Evolutionary conservation across 805 yeast species (phyloP).

Genomic region (Saccharomycopsis sp.): DNA sequence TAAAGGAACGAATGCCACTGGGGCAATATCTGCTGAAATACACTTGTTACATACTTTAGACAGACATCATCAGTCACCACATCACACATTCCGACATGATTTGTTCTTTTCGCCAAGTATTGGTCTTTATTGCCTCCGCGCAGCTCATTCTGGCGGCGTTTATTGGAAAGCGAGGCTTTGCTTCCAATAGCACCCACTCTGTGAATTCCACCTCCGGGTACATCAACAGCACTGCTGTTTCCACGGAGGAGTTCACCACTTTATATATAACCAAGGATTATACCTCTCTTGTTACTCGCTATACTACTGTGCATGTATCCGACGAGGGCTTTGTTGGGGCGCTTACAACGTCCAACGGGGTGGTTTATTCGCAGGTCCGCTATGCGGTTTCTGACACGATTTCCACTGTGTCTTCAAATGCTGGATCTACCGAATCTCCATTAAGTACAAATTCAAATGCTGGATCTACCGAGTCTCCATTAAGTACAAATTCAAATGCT

Average conservation of each 20-base stretch:
- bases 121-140: not conserved
- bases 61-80: too few species aligned
- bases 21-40: too few species aligned
- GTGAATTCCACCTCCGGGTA: not conserved
- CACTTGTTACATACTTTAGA: too few species aligned
- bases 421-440: conserved; percentile 2
- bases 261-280: not conserved
- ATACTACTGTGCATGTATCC: not conserved
- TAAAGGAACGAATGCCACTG: not conserved
- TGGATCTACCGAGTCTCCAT: not conserved
- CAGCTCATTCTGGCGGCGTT: conserved; percentile 1
- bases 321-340: conserved; percentile 2
- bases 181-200: not conserved
- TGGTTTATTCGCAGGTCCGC: conserved; percentile 9
- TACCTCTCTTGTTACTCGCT: not conserved
- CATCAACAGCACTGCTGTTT: not conserved
- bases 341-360: conserved; percentile 7
- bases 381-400: not conserved
- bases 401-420: not conserved
- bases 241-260: not conserved
- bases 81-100: too few species aligned
- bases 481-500: not conserved
- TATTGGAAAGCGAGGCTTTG: conserved; percentile 1
- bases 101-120: too few species aligned
- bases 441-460: not conserved